Percentiles rank a stretch among this genome's conserved stretches.
phyloP scores from a whole-genome alignment of 345 rosid species.

The Salix suchowensis region DNA sequence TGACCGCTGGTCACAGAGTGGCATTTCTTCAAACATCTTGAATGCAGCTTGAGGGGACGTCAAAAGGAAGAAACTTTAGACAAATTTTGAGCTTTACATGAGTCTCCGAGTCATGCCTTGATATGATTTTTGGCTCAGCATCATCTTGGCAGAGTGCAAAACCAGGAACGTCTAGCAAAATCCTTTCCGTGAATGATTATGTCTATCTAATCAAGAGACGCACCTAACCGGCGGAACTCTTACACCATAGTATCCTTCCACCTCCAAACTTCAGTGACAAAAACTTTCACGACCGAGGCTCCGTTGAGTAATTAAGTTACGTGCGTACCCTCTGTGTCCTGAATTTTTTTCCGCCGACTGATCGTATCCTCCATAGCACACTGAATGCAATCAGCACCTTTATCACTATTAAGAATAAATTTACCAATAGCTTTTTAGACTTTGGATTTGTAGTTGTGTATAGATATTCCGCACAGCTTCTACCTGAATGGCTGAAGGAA shows the following conservation, averaged over 20 bases:
- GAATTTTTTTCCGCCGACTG: not conserved
- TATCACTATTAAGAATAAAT: too few species aligned
- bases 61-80: too few species aligned
- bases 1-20: not conserved
- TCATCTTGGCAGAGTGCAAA: not conserved
- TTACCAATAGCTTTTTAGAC: too few species aligned
- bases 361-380: not conserved
- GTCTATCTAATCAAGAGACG: not conserved
- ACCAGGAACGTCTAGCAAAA: not conserved
- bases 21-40: not conserved
- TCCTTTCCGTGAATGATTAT: not conserved
- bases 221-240: not conserved
- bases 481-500: too few species aligned
- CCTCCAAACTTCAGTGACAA: not conserved
- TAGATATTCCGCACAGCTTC: too few species aligned
- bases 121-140: not conserved
- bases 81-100: too few species aligned
- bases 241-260: not conserved
- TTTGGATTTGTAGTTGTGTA: too few species aligned
- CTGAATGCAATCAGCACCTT: not conserved
- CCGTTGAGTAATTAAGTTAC: not conserved
- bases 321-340: not conserved
- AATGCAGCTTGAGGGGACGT: not conserved
- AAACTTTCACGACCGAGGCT: not conserved
- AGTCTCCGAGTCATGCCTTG: too few species aligned